phyloP scores from a whole-genome alignment of 768 basidiomycete species.

The Peribolospora baueri region DNA sequence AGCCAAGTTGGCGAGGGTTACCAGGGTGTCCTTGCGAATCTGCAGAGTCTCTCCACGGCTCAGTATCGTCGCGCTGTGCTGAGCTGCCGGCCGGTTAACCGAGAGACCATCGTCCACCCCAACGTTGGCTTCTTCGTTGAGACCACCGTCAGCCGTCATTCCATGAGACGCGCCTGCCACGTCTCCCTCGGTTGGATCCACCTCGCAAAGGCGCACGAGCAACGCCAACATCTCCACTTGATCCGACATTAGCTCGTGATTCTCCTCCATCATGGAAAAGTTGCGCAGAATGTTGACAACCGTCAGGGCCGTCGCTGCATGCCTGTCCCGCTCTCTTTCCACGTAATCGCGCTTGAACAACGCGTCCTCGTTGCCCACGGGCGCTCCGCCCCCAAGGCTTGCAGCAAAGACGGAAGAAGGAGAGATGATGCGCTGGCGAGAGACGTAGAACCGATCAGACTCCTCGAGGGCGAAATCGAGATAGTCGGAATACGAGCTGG shows the following conservation, averaged over 20 bases:
- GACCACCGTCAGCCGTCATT: no score
- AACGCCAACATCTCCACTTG: constrained; percentile 41
- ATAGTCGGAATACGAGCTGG: no score
- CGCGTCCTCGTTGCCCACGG: not conserved
- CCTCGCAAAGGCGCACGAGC: constrained; percentile 41
- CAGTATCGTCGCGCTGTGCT: constrained; percentile 7
- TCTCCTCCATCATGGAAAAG: constrained; percentile 49
- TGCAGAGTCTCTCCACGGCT: constrained; percentile 24
- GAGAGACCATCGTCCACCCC: not conserved
- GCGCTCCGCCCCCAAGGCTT: no score
- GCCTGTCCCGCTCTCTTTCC: constrained; percentile 7
- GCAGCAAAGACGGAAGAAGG: no score
- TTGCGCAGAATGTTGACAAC: constrained; percentile 66
- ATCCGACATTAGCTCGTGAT: constrained; percentile 37
- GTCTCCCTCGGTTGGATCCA: constrained; percentile 13
- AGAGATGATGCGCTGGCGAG: no score
- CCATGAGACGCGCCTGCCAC: no score
- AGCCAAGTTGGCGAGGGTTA: constrained; percentile 36
- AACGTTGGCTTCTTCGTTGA: no score
- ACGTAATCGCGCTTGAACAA: not conserved
- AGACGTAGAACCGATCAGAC: no score
- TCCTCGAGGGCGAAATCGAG: no score
- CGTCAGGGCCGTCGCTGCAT: constrained; percentile 41
- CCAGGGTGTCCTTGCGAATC: constrained; percentile 51
- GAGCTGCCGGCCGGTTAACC: not conserved